Conservation (phyloP, 2,329 filamentous ascomycete species). For the Metarhizium anisopliae region DNA sequence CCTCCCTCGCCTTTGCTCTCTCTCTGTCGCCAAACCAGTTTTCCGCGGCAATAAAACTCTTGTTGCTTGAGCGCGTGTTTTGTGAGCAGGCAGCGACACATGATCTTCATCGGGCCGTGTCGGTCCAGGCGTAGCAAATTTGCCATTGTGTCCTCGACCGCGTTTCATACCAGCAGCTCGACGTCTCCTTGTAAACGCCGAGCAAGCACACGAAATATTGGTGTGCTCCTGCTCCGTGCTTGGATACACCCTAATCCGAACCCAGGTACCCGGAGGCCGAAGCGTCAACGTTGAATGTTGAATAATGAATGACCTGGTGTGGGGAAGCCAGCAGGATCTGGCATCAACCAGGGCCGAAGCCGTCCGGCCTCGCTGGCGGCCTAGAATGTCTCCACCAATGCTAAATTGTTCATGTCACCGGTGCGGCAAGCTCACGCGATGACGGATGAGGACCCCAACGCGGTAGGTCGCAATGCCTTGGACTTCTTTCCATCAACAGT, state of each 20-base stretch:
- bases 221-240: not conserved
- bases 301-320: not conserved
- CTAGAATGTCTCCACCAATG: not conserved
- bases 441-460: not conserved
- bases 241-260: not conserved
- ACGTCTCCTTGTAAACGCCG: no score
- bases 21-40: no score
- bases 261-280: not conserved
- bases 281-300: not conserved
- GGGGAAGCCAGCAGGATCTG: not conserved
- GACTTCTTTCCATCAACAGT: not conserved
- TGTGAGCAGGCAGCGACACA: no score
- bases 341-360: not conserved
- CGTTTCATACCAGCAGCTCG: no score
- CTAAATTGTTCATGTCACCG: not conserved
- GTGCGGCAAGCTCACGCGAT: not conserved
- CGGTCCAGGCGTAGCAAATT: no score
- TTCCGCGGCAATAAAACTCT: no score
- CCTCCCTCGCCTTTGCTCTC: no score
- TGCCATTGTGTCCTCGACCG: no score
- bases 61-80: no score
- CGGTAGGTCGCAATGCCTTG: not conserved
- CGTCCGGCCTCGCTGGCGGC: not conserved
- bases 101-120: no score
- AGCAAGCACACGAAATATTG: not conserved